A percentile compares a stretch with the other conserved stretches of the same genome.
These are phyloP conservation scores for Phytophthora melonis DNA, from an alignment of 352 stramenopile genomes.

Conservation along the genomic window DNA sequence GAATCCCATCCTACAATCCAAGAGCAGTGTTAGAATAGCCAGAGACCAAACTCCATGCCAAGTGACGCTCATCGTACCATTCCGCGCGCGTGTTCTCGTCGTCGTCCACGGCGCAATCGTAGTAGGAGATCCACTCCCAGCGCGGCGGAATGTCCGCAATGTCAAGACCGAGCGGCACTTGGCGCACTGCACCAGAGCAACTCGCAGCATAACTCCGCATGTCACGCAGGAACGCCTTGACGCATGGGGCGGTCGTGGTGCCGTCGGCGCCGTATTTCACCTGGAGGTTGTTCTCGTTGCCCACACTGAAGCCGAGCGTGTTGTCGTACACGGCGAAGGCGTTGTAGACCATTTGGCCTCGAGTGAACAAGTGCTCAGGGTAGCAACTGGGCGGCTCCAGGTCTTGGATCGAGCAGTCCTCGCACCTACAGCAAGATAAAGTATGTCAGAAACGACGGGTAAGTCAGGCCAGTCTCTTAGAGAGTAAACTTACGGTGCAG, in stretches of 20 bases:
- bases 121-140: conserved; percentile 67
- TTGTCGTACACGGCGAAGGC: conserved; percentile 83
- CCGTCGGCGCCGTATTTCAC: conserved; percentile 40
- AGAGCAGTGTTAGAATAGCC: not conserved
- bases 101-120: conserved; percentile 63
- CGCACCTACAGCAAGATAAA: conserved; percentile 37
- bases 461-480: not conserved
- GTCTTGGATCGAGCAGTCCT: conserved; percentile 65
- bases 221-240: conserved; percentile 75
- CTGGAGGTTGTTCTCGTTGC: conserved; percentile 69
- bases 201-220: conserved; percentile 56
- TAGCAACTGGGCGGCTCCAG: conserved; percentile 60
- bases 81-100: conserved; percentile 66
- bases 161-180: conserved; percentile 70
- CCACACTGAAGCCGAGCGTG: conserved; percentile 67
- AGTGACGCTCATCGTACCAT: conserved; percentile 34
- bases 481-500: conserved; percentile 46
- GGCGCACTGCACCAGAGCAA: conserved; percentile 49
- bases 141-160: conserved; percentile 68
- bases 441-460: not conserved
- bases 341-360: conserved; percentile 75
- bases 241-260: conserved; percentile 58
- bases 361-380: conserved; percentile 58
- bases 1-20: conserved; percentile 49
- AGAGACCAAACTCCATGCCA: not conserved